phyloP scores from a whole-genome alignment of 371 early-diverging fungal species.

The Coemansia sp. region DNA sequence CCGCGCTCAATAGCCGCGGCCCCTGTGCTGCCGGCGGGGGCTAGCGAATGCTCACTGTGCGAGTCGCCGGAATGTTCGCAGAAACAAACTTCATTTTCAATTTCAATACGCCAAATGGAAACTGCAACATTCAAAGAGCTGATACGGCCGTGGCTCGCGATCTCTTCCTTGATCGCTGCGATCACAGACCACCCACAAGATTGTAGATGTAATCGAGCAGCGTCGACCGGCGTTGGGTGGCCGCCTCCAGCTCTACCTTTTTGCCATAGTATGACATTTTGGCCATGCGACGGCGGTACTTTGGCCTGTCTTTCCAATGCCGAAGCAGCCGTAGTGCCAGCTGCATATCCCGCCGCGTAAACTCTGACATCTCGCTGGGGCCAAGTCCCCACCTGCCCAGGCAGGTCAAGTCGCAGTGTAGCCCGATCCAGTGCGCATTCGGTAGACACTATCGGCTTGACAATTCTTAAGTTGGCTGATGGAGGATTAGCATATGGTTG shows the following conservation, averaged over 20 bases:
- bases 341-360: slow-evolving; percentile 25
- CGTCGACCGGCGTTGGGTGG: slow-evolving; percentile 27
- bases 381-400: slow-evolving; percentile 37
- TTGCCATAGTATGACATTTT: slow-evolving; percentile 41
- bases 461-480: background rate
- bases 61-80: slow-evolving; percentile 12
- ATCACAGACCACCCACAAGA: background rate
- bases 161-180: background rate
- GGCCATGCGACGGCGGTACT: slow-evolving; percentile 29
- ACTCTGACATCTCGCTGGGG: slow-evolving; percentile 15
- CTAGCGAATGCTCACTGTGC: slow-evolving; percentile 5
- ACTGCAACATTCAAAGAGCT: background rate
- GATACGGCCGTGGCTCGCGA: too few relatives aligned
- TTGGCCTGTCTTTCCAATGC: slow-evolving; percentile 12
- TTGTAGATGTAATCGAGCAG: slow-evolving; percentile 16
- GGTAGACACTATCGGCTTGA: slow-evolving; percentile 9
- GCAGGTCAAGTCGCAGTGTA: slow-evolving; percentile 28
- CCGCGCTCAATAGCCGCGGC: slow-evolving; percentile 27
- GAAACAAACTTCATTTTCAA: slow-evolving; percentile 12
- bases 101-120: background rate
- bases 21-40: background rate
- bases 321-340: slow-evolving; percentile 23
- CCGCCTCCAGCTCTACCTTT: slow-evolving; percentile 38
- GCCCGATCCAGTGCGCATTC: slow-evolving; percentile 33
- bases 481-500: background rate